A percentile compares a stretch with the other conserved stretches of the same genome.
Evolutionary conservation across 2,329 filamentous ascomycete species (phyloP).

Genomic region (Phyllosticta citrichinensis): DNA sequence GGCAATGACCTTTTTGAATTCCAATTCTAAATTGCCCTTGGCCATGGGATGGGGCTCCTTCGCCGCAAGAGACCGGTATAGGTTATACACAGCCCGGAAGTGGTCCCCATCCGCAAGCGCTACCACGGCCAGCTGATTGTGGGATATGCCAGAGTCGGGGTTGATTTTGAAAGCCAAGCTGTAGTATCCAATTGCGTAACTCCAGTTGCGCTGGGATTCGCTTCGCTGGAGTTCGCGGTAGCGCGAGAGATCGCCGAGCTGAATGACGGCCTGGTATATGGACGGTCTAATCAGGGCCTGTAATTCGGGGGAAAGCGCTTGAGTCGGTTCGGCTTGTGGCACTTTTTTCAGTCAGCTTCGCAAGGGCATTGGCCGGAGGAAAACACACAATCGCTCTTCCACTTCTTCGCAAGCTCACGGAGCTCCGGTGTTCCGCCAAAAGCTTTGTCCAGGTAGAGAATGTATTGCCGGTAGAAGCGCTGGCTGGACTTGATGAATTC

Average conservation of each 20-base stretch:
- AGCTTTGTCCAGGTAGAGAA: slow-evolving; percentile 60
- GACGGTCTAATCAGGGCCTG: slow-evolving; percentile 56
- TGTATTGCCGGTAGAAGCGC: slow-evolving; percentile 78
- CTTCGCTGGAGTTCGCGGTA: slow-evolving; percentile 70
- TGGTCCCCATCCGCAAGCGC: slow-evolving; percentile 68
- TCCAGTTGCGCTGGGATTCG: slow-evolving; percentile 55
- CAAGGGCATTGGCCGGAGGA: background rate
- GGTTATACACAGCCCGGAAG: slow-evolving; percentile 76
- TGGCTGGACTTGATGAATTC: slow-evolving; percentile 81
- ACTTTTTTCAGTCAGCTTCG: background rate
- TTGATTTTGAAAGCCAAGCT: slow-evolving; percentile 67
- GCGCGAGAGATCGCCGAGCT: slow-evolving; percentile 79
- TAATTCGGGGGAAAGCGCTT: slow-evolving; percentile 31
- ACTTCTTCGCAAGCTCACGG: slow-evolving; percentile 42
- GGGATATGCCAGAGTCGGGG: slow-evolving; percentile 68
- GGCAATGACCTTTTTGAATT: slow-evolving; percentile 58
- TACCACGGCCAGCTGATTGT: slow-evolving; percentile 87
- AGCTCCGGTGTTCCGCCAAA: slow-evolving; percentile 49
- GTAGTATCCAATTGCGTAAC: slow-evolving; percentile 75
- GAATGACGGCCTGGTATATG: slow-evolving; percentile 74
- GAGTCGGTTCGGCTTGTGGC: background rate
- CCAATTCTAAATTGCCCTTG: slow-evolving; percentile 63
- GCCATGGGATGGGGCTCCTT: slow-evolving; percentile 66
- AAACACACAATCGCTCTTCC: slow-evolving; percentile 18
- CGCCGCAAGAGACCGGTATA: slow-evolving; percentile 73